A percentile compares a stretch with the other conserved stretches of the same genome.
phyloP scores from a whole-genome alignment of 805 yeast species.

The Pichia ethanolica region DNA sequence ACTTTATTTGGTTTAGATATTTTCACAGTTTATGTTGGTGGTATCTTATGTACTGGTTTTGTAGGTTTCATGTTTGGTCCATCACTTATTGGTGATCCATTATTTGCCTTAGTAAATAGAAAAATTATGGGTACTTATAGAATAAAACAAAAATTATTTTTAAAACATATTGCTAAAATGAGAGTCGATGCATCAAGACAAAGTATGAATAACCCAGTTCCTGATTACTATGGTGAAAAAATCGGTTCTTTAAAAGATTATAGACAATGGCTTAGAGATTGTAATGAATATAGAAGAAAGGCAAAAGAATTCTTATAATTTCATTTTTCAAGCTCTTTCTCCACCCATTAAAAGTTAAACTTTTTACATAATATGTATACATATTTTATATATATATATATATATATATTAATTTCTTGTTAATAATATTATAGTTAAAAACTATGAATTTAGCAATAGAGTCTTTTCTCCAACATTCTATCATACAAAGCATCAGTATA shows the following conservation, averaged over 20 bases:
- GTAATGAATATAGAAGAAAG: slow-evolving; percentile 82
- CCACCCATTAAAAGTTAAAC: no score
- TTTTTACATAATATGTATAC: no score
- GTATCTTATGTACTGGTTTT: slow-evolving; percentile 62
- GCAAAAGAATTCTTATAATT: slow-evolving; percentile 60
- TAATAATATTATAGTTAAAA: no score
- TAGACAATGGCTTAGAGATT: slow-evolving; percentile 94
- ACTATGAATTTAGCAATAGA: no score
- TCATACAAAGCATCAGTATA: no score
- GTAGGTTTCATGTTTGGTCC: slow-evolving; percentile 84
- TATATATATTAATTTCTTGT: no score
- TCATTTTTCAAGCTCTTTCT: background rate
- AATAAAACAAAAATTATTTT: slow-evolving; percentile 63
- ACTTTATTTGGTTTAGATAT: slow-evolving; percentile 89
- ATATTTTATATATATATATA: no score
- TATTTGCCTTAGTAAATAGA: slow-evolving; percentile 53
- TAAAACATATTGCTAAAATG: slow-evolving; percentile 64
- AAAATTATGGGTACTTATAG: slow-evolving; percentile 39
- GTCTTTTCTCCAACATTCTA: no score
- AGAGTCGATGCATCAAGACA: slow-evolving; percentile 92
- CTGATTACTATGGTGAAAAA: slow-evolving; percentile 97
- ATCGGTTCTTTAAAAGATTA: slow-evolving; percentile 80
- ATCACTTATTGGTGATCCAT: slow-evolving; percentile 53
- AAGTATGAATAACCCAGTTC: slow-evolving; percentile 88
- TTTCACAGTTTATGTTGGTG: slow-evolving; percentile 70